These are phyloP conservation scores for Mortierella sp. DNA, from an alignment of 371 early-diverging fungal genomes.

Conservation along the genomic window DNA sequence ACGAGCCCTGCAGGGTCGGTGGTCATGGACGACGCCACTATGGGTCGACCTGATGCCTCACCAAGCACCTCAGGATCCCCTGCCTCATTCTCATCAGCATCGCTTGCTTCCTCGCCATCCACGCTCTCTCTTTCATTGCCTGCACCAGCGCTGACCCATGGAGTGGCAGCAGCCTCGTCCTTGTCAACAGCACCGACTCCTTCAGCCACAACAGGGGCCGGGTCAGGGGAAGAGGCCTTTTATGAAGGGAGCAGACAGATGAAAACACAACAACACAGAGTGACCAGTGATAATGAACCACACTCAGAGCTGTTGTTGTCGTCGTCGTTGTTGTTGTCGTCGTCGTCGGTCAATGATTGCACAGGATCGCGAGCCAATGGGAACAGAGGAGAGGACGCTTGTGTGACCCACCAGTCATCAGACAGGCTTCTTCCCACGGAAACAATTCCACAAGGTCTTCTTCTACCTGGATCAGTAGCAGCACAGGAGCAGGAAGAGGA, in stretches of 20 bases:
- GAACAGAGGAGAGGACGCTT: constrained; percentile 3
- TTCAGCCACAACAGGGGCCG: neutral
- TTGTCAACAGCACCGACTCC: neutral
- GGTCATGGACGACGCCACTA: constrained; percentile 39
- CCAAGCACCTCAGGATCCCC: constrained; percentile 27
- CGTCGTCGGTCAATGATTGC: neutral
- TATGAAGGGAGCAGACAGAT: neutral
- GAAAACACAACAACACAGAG: neutral
- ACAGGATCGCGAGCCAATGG: constrained; percentile 14
- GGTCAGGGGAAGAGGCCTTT: neutral
- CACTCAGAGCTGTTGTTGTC: too few species aligned
- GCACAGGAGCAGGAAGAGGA: constrained; percentile 3
- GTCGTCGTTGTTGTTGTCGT: neutral
- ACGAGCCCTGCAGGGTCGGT: constrained; percentile 1
- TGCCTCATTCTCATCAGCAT: constrained; percentile 20
- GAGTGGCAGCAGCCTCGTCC: constrained; percentile 14
- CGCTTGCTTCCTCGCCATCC: constrained; percentile 24
- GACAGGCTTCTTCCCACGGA: constrained; percentile 35
- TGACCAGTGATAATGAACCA: constrained; percentile 5
- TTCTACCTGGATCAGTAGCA: neutral
- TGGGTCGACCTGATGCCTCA: constrained; percentile 21
- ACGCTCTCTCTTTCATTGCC: constrained; percentile 27
- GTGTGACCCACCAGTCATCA: constrained; percentile 22
- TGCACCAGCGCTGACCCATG: neutral
- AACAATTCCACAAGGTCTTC: neutral